Percentiles rank a stretch among this genome's conserved stretches.
phyloP scores from a whole-genome alignment of 2,329 filamentous ascomycete species.

The Alternaria longipes region DNA sequence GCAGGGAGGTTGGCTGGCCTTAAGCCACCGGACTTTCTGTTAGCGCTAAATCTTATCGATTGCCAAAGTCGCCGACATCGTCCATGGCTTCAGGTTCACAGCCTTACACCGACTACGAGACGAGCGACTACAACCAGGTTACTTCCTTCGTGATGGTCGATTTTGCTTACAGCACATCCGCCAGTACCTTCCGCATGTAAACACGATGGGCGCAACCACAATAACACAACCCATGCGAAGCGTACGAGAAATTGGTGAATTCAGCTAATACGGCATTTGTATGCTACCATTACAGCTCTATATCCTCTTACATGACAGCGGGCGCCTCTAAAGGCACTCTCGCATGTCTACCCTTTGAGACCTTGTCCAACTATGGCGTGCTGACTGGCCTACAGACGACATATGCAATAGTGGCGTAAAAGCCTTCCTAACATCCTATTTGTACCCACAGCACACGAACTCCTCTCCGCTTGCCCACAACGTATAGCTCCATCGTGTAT shows the following conservation, averaged over 20 bases:
- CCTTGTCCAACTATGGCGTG: neutral
- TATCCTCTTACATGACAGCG: neutral
- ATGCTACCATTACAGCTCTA: neutral
- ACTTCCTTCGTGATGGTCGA: neutral
- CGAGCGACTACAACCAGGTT: neutral
- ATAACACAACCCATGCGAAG: neutral
- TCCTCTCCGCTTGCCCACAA: neutral
- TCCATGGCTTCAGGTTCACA: neutral
- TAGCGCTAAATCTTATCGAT: slow-evolving; percentile 10
- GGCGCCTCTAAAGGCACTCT: neutral
- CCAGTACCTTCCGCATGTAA: neutral
- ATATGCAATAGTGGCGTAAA: neutral
- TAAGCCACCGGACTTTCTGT: slow-evolving; percentile 1
- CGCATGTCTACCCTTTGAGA: neutral
- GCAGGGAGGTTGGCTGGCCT: neutral
- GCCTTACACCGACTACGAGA: neutral
- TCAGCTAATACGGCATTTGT: neutral
- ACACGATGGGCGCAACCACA: neutral
- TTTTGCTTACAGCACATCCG: too few relatives aligned
- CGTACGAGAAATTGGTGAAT: neutral
- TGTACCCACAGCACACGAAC: neutral
- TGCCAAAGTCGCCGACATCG: neutral
- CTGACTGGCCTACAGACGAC: neutral
- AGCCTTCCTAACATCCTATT: neutral
- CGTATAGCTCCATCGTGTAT: neutral